Base-by-base conservation (phyloP, 352 stramenopile species). In the Phytopythium delawarense region DNA sequence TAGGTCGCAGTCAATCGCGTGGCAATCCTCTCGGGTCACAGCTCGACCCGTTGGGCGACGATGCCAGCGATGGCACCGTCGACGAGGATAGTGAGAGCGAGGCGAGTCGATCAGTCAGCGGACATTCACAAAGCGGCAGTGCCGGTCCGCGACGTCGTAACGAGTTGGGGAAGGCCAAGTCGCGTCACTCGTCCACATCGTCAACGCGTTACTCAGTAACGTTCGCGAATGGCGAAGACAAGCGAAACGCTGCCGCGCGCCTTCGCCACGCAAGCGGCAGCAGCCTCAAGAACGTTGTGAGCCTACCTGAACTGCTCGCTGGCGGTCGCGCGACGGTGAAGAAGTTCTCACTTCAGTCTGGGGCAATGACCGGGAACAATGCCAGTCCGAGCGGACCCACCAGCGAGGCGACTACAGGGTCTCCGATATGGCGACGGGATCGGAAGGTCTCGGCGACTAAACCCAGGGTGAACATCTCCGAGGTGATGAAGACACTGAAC, bases 401-500 rank as follows among this genome's bases (percentile, higher is more conserved):
- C 7, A 50, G n/a, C 21, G 21, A 28, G 44, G 1, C 21, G n/a
- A 7, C 63, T 54, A 1, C 57, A 64, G 21, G 53, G n/a, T 7
- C 21, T 1, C 55, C 55, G 15, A 28, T 60, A 20, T 60, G 55
- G 55, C 39, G 55, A 23, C 39, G 55, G 8, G 54, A 59, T 13
- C 54, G 54, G 1, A 51, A 42, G 25, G 20, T 16, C 28, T 6
- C 40, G 28, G 40, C 0, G 55, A 63, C 9, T n/a, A 65, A 45
- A 40, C 53, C 15, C 9, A 59, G 51, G 4, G 62, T 87, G 46
- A 88, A 76, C 57, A 70, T 67, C 2, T 61, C 30, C 0, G 79
- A 91, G 37, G 70, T 91, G 28, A 83, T 89, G 54, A 72, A 61
- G 21, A 76, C 74, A 48, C 75, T 91, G 25, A 70, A 89, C 32